These are phyloP conservation scores for Colletotrichum abscissum DNA, from an alignment of 2,329 filamentous ascomycete genomes.

Conservation along the genomic window DNA sequence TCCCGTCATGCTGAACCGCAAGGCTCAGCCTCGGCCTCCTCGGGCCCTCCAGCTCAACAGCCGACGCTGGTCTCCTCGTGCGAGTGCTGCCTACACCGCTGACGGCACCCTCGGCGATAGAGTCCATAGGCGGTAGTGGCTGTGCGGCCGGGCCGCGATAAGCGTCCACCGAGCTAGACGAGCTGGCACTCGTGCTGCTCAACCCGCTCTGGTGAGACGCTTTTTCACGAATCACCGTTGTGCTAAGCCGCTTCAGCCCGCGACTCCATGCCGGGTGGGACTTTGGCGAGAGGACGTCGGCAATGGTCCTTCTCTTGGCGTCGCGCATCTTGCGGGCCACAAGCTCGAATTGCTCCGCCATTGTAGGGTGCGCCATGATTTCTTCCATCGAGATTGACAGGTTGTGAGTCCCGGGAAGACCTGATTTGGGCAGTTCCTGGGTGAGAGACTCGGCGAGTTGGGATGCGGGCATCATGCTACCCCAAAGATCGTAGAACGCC, in stretches of 20 bases:
- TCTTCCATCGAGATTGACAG: constrained; percentile 58
- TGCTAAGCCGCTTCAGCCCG: constrained; percentile 26
- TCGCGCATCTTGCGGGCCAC: constrained; percentile 44
- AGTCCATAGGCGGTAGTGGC: constrained; percentile 8
- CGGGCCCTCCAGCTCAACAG: constrained; percentile 24
- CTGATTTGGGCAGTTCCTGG: constrained; percentile 50
- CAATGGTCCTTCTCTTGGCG: constrained; percentile 30
- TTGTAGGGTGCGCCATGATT: constrained; percentile 61
- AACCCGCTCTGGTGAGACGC: not conserved
- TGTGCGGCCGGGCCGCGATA: not conserved
- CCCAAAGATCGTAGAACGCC: constrained; percentile 63
- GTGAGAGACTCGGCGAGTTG: constrained; percentile 59
- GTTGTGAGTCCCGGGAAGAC: constrained; percentile 49
- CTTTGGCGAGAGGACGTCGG: constrained; percentile 37
- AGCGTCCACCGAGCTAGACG: constrained; percentile 8
- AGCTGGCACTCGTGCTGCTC: constrained; percentile 23
- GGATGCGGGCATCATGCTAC: constrained; percentile 60
- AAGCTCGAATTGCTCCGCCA: constrained; percentile 60
- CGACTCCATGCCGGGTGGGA: constrained; percentile 27
- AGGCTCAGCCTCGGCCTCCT: constrained; percentile 3
- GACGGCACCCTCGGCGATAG: constrained; percentile 1
- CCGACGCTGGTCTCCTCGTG: not conserved
- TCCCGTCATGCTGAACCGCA: constrained; percentile 19
- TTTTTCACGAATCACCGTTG: constrained; percentile 3
- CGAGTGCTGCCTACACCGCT: not conserved